A percentile compares a stretch with the other conserved stretches of the same genome.
Conservation (phyloP, 2,329 filamentous ascomycete genomes). For the Bipolaris bicolor region DNA sequence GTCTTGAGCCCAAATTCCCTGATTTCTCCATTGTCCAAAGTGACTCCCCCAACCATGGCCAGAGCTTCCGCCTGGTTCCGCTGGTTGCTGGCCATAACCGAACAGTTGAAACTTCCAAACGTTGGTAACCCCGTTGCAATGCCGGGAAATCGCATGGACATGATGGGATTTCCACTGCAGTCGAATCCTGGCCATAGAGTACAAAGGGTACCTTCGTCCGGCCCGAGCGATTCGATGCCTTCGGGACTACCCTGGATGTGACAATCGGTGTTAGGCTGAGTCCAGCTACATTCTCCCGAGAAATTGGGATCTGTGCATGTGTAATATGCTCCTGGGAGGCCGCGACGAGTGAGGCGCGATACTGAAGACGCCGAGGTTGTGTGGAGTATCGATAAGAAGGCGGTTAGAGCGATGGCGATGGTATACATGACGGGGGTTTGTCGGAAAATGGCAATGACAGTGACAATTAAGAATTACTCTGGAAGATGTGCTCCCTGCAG, state of each 20-base stretch:
- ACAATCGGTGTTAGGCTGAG: constrained; percentile 29
- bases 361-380: constrained; percentile 3
- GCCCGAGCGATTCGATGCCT: constrained; percentile 38
- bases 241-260: constrained; percentile 32
- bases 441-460: not conserved
- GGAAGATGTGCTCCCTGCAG: not conserved
- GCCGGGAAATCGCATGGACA: constrained; percentile 36
- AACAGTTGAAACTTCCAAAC: constrained; percentile 37
- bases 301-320: constrained; percentile 39
- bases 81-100: not conserved
- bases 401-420: constrained; percentile 13
- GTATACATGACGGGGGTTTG: constrained; percentile 9
- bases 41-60: constrained; percentile 20
- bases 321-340: constrained; percentile 46
- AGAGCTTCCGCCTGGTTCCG: constrained; percentile 7
- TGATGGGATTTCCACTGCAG: constrained; percentile 30
- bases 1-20: constrained; percentile 26
- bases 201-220: constrained; percentile 40
- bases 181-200: constrained; percentile 30
- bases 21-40: constrained; percentile 34
- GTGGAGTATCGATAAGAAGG: constrained; percentile 16
- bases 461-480: constrained; percentile 14
- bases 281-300: constrained; percentile 39
- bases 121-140: constrained; percentile 22
- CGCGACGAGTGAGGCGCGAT: constrained; percentile 30